These are phyloP conservation scores for Fusarium virguliforme DNA, from an alignment of 2,329 filamentous ascomycete genomes.

Conservation along the genomic window DNA sequence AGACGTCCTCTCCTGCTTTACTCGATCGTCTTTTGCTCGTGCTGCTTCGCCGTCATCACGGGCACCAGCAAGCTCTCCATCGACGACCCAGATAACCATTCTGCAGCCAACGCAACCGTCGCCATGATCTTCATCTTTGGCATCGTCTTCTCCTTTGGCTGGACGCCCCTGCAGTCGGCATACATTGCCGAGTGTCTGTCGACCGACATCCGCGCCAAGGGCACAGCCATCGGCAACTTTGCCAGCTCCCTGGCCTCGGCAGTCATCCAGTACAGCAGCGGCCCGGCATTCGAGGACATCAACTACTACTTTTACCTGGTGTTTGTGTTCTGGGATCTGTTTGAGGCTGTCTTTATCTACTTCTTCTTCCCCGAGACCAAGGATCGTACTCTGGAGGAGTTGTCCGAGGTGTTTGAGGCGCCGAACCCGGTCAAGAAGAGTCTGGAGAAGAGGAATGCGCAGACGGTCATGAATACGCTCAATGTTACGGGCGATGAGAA, in stretches of 20 bases:
- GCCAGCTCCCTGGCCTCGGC: slow-evolving; percentile 58
- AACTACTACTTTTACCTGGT: slow-evolving; percentile 64
- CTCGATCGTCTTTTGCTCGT: slow-evolving; percentile 62
- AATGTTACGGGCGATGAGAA: slow-evolving; percentile 53
- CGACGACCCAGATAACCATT: slow-evolving; percentile 54
- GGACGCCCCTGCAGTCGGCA: slow-evolving; percentile 65
- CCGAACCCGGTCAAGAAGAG: slow-evolving; percentile 64
- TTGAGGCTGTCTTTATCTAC: slow-evolving; percentile 63
- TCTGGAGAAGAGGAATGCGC: slow-evolving; percentile 60
- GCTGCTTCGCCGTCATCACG: slow-evolving; percentile 66
- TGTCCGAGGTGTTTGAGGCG: slow-evolving; percentile 67
- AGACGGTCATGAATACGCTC: slow-evolving; percentile 62
- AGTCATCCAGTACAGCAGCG: slow-evolving; percentile 63
- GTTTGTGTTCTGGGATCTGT: slow-evolving; percentile 63
- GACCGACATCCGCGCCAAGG: slow-evolving; percentile 63
- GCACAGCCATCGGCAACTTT: slow-evolving; percentile 62
- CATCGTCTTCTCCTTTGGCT: slow-evolving; percentile 66
- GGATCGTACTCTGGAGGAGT: slow-evolving; percentile 67
- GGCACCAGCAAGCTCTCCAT: slow-evolving; percentile 63
- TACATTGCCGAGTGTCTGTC: slow-evolving; percentile 66
- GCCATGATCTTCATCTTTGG: slow-evolving; percentile 69
- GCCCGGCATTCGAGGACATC: slow-evolving; percentile 61
- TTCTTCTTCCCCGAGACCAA: slow-evolving; percentile 68
- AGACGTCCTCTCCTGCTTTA: slow-evolving; percentile 69
- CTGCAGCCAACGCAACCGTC: slow-evolving; percentile 62